These are phyloP conservation scores for Stagonosporopsis rhizophila DNA, from an alignment of 2,329 filamentous ascomycete genomes.

Conservation along the genomic window DNA sequence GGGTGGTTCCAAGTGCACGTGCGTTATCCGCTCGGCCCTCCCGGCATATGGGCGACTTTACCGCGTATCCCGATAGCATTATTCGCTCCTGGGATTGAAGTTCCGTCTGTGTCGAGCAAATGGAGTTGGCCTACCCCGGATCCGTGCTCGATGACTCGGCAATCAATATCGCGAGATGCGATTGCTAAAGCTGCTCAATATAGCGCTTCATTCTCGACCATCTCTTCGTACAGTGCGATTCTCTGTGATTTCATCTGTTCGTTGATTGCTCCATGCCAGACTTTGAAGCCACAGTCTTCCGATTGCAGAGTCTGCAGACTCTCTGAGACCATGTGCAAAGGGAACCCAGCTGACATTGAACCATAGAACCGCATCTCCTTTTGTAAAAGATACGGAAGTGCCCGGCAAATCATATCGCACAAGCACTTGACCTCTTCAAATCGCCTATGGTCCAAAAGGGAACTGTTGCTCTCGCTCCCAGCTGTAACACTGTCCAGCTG, in stretches of 20 bases:
- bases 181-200: background rate
- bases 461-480: background rate
- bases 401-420: constrained; percentile 3
- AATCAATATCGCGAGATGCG: background rate
- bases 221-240: constrained; percentile 2
- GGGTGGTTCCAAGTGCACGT: background rate
- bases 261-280: constrained; percentile 2
- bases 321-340: constrained; percentile 7
- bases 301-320: background rate
- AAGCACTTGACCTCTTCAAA: background rate
- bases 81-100: too few relatives aligned
- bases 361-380: constrained; percentile 9
- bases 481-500: background rate
- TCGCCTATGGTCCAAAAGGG: background rate
- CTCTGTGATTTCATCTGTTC: background rate
- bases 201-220: background rate
- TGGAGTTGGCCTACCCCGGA: too few relatives aligned
- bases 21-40: too few relatives aligned
- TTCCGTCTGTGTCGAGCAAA: too few relatives aligned
- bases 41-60: too few relatives aligned
- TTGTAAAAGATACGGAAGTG: constrained; percentile 3
- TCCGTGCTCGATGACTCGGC: background rate
- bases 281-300: background rate
- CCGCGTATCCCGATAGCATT: too few relatives aligned
- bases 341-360: constrained; percentile 7